Conservation (phyloP, 345 rosid genomes). For the Populus alba region DNA sequence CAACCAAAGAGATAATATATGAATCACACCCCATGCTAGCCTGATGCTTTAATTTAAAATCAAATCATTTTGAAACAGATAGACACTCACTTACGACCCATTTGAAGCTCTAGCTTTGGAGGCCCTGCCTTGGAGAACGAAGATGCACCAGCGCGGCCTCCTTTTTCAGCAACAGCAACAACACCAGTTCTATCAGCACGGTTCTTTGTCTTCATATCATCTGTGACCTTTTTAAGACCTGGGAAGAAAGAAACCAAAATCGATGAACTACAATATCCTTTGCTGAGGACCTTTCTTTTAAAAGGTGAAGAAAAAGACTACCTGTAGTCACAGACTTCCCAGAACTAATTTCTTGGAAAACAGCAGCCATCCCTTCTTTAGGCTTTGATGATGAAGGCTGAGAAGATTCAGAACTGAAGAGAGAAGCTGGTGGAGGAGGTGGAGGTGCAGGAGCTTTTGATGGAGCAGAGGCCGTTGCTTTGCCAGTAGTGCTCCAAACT, state of each 20-base stretch:
- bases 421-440: slow-evolving; percentile 78
- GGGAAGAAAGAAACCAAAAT: slow-evolving; percentile 9
- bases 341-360: slow-evolving; percentile 79
- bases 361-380: slow-evolving; percentile 89
- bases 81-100: slow-evolving; percentile 89
- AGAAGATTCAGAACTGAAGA: slow-evolving; percentile 65
- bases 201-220: slow-evolving; percentile 93
- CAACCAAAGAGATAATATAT: slow-evolving; percentile 9
- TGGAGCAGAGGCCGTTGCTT: slow-evolving; percentile 44
- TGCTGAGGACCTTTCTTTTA: not conserved
- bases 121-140: slow-evolving; percentile 74
- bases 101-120: slow-evolving; percentile 91
- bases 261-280: not conserved
- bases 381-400: slow-evolving; percentile 75
- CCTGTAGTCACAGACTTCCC: slow-evolving; percentile 71
- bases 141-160: slow-evolving; percentile 40
- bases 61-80: not conserved
- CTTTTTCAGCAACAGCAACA: slow-evolving; percentile 60
- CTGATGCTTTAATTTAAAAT: slow-evolving; percentile 4
- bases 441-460: slow-evolving; percentile 73
- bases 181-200: slow-evolving; percentile 67
- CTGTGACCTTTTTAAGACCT: slow-evolving; percentile 88
- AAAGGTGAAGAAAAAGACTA: slow-evolving; percentile 20
- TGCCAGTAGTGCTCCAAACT: slow-evolving; percentile 74
- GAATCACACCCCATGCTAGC: slow-evolving; percentile 12